Base-by-base conservation (phyloP, 2,329 filamentous ascomycete species). In the Cladosporium phlei region DNA sequence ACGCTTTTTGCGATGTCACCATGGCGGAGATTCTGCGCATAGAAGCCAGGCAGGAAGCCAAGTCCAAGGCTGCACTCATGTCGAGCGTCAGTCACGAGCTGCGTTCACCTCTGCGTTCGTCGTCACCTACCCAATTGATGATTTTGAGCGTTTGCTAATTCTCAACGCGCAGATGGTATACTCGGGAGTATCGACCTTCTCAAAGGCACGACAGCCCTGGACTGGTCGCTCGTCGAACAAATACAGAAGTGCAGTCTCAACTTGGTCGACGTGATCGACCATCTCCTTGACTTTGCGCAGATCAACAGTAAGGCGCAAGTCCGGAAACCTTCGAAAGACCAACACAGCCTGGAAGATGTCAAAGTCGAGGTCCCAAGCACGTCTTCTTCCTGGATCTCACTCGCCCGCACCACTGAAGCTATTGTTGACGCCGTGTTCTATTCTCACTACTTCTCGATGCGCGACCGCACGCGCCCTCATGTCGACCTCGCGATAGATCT, bases 71-170 rank as follows among this genome's bases (percentile, higher is more conserved):
- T 1, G 74, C 76, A 8, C 74, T 79, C 33, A 69, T 79, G n/a
- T 69, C 71, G 0, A 73, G 69, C 0, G 72, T 78, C 24, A 72
- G 68, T 21, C 76, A 78, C 53, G 76, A 79, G 50, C 62, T 78
- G 7, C 64, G 73, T 2, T 70, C 59, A 27, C 75, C 67, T 19
- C 60, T 70, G 22, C 38, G n/a, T n/a, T n/a, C n/a, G n/a, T n/a
- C n/a, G n/a, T n/a, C n/a, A 75, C n/a, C n/a, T n/a, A n/a, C n/a
- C n/a, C n/a, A n/a, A n/a, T n/a, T n/a, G n/a, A n/a, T n/a, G n/a
- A n/a, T n/a, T n/a, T n/a, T n/a, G n/a, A n/a, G n/a, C n/a, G n/a
- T n/a, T n/a, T n/a, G n/a, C n/a, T n/a, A n/a, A n/a, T n/a, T n/a
- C n/a, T n/a, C n/a, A n/a, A n/a, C n/a, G n/a, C n/a, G n/a, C n/a